These are phyloP conservation scores for Aquilaria yunnanensis DNA, from an alignment of 345 rosid species.

Conservation along the genomic window DNA sequence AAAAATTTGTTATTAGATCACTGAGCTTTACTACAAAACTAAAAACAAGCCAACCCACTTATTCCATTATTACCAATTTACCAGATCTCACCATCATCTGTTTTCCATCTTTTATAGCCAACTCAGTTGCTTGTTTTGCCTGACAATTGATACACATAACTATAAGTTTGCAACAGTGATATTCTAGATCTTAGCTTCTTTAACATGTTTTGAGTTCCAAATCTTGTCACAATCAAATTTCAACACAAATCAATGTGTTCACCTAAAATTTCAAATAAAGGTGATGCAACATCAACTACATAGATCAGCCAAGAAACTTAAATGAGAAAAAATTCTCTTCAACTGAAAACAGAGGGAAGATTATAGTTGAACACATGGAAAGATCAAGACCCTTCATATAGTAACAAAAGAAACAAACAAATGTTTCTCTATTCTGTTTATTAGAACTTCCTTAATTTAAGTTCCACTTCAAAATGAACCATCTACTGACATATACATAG, in stretches of 20 bases:
- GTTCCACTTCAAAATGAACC: no score
- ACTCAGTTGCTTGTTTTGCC: slow-evolving; percentile 69
- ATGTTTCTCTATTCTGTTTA: no score
- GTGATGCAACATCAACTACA: no score
- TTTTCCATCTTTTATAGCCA: slow-evolving; percentile 57
- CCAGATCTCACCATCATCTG: slow-evolving; percentile 67
- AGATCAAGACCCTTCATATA: not conserved
- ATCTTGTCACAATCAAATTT: no score
- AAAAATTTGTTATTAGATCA: slow-evolving; percentile 24
- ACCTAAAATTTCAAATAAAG: no score
- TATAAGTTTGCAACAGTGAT: slow-evolving; percentile 7
- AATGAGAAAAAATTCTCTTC: not conserved
- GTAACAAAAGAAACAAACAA: not conserved
- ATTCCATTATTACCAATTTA: slow-evolving; percentile 9
- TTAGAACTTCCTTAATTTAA: no score
- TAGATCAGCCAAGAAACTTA: not conserved
- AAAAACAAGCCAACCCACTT: not conserved
- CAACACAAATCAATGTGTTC: no score
- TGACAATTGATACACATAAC: slow-evolving; percentile 19
- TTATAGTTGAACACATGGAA: not conserved
- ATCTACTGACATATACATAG: no score
- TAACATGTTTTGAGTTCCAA: not conserved
- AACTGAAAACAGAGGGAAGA: no score
- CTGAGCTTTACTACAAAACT: slow-evolving; percentile 11
- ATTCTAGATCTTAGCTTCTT: not conserved